Evolutionary conservation across 805 yeast species (phyloP), one percentile per base, ranked within the genome.

Genomic region (Kuraishia cidri): DNA sequence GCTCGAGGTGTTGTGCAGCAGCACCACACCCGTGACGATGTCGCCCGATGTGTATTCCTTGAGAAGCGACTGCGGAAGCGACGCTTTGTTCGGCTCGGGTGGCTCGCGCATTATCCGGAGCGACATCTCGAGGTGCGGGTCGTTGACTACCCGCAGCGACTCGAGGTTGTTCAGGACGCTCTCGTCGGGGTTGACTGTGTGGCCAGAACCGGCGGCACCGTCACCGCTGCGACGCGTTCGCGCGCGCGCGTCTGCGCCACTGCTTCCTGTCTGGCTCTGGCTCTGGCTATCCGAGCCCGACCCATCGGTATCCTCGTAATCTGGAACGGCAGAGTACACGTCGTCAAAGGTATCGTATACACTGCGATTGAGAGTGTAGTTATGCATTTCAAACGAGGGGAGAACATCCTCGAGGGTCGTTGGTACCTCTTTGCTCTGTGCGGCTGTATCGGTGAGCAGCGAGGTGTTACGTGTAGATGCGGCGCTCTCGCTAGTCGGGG

Each of bases 301-400:
- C 11, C 22, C 12, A 17, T 19, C 12, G 19, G 18, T 9, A n/a
- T 15, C 10, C 6, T 40, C 46, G 10, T 41, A 44, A 29, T 51
- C 52, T 5, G 33, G 38, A 16, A 17, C 25, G 7, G n/a, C 30
- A 11, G 26, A 51, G 3, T 26, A 35, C 15, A 16, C 25, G 11
- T 27, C 30, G 7, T 26, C 32, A 17, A 30, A 38, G 15, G 33
- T 34, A 20, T 44, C 48, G 30, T 26, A 38, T 6, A 46, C 35
- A 3, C 43, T 41, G 34, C 50, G 33, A 31, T 49, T 51, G 24
- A 51, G 36, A 34, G 48, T 29, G 29, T 41, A 66, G 42, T 72
- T 75, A 44, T 74, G 76, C 77, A 79, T 72, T 39, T 77, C 81
- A 45, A 77, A 79, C 0, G 84, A 75, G 0, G 85, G 87, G 23